These are phyloP conservation scores for Hygrocybe coccinea DNA, from an alignment of 768 basidiomycete genomes.

Conservation along the genomic window DNA sequence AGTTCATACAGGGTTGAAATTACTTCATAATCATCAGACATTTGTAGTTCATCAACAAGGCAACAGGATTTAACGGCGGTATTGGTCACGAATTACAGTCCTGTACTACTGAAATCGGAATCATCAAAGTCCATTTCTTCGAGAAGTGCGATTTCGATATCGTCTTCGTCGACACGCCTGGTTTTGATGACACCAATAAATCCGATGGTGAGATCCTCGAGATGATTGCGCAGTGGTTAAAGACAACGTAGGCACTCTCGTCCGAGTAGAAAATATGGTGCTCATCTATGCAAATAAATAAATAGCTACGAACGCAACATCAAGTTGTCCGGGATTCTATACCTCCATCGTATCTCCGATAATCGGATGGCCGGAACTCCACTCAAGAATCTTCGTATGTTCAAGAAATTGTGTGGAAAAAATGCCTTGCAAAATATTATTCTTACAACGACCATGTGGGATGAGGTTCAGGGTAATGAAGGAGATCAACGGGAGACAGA, in stretches of 20 bases:
- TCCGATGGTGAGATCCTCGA: slow-evolving; percentile 17
- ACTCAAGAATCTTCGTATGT: slow-evolving; percentile 12
- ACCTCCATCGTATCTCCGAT: slow-evolving; percentile 18
- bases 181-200: slow-evolving; percentile 16
- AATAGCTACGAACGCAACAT: slow-evolving; percentile 9
- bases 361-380: slow-evolving; percentile 12
- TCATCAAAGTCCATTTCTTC: not conserved
- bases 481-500: slow-evolving; percentile 11
- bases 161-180: slow-evolving; percentile 11
- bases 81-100: slow-evolving; percentile 15
- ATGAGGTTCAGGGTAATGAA: slow-evolving; percentile 3
- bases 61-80: slow-evolving; percentile 4
- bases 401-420: slow-evolving; percentile 16
- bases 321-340: slow-evolving; percentile 17
- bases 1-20: not conserved
- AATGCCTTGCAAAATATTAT: slow-evolving; percentile 9
- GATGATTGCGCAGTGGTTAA: slow-evolving; percentile 18
- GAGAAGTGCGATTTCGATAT: slow-evolving; percentile 8
- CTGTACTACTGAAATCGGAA: slow-evolving; percentile 7
- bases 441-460: slow-evolving; percentile 13
- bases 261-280: not conserved
- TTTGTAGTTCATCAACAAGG: slow-evolving; percentile 18
- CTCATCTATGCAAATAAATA: not conserved
- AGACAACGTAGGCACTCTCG: slow-evolving; percentile 4
- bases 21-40: no score